These are phyloP conservation scores for Neostapfia colusana DNA, from an alignment of 176 grass and related monocot species.

Conservation along the genomic window DNA sequence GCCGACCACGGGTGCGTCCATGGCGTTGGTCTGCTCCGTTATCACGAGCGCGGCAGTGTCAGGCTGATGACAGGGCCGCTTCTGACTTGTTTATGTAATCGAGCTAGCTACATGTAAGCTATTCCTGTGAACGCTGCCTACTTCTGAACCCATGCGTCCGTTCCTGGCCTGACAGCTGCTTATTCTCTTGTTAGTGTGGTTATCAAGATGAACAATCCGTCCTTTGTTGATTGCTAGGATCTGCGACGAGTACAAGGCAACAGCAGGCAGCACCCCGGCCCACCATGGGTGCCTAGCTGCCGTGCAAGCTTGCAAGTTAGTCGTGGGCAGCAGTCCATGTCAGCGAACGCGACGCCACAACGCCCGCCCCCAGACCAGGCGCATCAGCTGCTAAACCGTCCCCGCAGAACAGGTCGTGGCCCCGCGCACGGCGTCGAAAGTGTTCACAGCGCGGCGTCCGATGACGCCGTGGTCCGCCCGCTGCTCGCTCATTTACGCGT, in stretches of 20 bases:
- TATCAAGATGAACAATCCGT: neutral
- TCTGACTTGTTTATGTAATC: neutral
- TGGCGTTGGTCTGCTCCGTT: neutral
- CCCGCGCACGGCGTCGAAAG: neutral
- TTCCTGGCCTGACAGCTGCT: neutral
- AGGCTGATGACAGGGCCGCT: neutral
- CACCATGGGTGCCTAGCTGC: neutral
- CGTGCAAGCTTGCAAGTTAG: constrained; percentile 18
- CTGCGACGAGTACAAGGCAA: neutral
- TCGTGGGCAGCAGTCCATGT: constrained; percentile 4
- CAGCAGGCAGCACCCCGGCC: neutral
- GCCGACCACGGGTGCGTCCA: constrained; percentile 9
- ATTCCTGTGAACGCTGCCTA: neutral
- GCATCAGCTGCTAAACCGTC: neutral
- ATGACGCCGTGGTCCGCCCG: neutral
- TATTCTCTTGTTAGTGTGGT: neutral
- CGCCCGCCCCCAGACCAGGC: neutral
- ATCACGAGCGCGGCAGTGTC: constrained; percentile 19
- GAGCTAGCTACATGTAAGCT: neutral
- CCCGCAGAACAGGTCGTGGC: neutral
- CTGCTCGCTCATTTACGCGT: constrained; percentile 17
- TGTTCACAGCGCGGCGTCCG: constrained; percentile 8
- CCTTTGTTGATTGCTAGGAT: neutral
- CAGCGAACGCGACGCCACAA: constrained; percentile 22
- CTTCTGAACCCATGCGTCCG: neutral